phyloP scores from a whole-genome alignment of 2,329 filamentous ascomycete species.

The Fusarium buxicola region DNA sequence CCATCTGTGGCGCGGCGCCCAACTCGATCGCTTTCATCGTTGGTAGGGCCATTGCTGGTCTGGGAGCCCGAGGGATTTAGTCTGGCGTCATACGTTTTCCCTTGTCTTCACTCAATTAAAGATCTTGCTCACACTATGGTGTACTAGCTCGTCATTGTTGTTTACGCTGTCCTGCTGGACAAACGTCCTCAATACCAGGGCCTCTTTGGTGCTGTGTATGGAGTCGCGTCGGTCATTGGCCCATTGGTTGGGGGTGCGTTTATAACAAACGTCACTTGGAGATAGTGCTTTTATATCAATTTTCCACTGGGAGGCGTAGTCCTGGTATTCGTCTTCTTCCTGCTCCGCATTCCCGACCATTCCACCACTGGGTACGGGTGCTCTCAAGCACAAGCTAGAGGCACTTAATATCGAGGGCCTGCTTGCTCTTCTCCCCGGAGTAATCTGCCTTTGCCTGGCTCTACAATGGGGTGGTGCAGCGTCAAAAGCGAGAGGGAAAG shows the following conservation, averaged over 20 bases:
- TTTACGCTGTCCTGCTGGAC: constrained; percentile 51
- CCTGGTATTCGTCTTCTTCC: constrained; percentile 41
- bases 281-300: constrained; percentile 55
- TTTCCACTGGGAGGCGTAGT: constrained; percentile 51
- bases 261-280: constrained; percentile 47
- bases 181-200: constrained; percentile 47
- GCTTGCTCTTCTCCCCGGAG: constrained; percentile 61
- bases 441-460: constrained; percentile 59
- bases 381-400: constrained; percentile 7
- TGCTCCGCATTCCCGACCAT: constrained; percentile 31
- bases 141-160: constrained; percentile 33
- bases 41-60: constrained; percentile 63
- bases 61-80: constrained; percentile 64
- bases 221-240: constrained; percentile 50
- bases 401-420: constrained; percentile 57
- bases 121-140: background rate
- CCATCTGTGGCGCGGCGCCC: constrained; percentile 46
- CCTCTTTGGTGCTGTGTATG: constrained; percentile 56
- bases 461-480: constrained; percentile 57
- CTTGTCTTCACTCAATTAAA: background rate
- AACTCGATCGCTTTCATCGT: constrained; percentile 62
- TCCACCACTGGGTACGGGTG: constrained; percentile 39
- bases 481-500: constrained; percentile 16
- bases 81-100: constrained; percentile 53
- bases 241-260: constrained; percentile 47